phyloP scores from a whole-genome alignment of 1,284 basidiomycete species.

The Fistulinella cinereoalba region DNA sequence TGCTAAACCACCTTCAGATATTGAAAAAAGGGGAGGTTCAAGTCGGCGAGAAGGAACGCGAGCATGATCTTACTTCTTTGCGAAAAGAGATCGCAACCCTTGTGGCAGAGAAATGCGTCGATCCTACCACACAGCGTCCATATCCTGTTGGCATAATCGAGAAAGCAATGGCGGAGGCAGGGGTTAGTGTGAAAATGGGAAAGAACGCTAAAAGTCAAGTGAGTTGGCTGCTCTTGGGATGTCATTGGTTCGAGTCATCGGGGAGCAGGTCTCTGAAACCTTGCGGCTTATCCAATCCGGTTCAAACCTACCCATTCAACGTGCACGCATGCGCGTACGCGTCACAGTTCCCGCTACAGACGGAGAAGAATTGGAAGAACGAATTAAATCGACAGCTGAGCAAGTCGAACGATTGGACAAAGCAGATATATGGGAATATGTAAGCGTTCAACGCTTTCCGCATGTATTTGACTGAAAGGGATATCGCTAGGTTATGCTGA shows the following conservation, averaged over 20 bases:
- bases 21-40: slow-evolving; percentile 96
- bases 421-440: slow-evolving; percentile 85
- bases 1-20: slow-evolving; percentile 53
- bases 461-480: slow-evolving; percentile 5
- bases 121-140: slow-evolving; percentile 84
- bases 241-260: neutral
- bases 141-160: slow-evolving; percentile 97
- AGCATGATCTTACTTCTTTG: slow-evolving; percentile 81
- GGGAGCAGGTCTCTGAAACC: slow-evolving; percentile 81
- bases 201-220: slow-evolving; percentile 94
- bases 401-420: slow-evolving; percentile 85
- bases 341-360: slow-evolving; percentile 78
- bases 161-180: slow-evolving; percentile 95
- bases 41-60: slow-evolving; percentile 95
- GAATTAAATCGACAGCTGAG: slow-evolving; percentile 72
- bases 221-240: slow-evolving; percentile 13
- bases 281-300: slow-evolving; percentile 82
- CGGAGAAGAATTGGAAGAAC: slow-evolving; percentile 69
- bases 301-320: slow-evolving; percentile 85
- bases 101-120: slow-evolving; percentile 93
- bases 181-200: slow-evolving; percentile 84
- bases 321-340: slow-evolving; percentile 89
- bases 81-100: slow-evolving; percentile 93
- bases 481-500: slow-evolving; percentile 70
- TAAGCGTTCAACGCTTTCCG: slow-evolving; percentile 41